Evolutionary conservation across 176 grass and related monocot species (phyloP).

Genomic region (Oryza rufipogon): DNA sequence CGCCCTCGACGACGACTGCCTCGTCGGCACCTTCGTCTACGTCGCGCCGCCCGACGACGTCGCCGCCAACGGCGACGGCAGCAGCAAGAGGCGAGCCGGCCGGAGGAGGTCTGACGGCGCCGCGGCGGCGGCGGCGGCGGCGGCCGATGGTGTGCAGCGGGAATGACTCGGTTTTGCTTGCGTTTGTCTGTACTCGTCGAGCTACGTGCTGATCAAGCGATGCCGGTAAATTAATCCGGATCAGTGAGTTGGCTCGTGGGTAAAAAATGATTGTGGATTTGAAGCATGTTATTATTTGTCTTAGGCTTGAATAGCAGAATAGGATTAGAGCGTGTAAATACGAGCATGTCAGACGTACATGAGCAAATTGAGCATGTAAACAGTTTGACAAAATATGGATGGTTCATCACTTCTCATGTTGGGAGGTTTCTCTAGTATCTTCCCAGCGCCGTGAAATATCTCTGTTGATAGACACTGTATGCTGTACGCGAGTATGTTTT

Average conservation of each 20-base stretch:
- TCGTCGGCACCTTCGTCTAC: constrained; percentile 64
- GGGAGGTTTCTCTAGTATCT: no score
- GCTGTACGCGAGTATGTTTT: background rate
- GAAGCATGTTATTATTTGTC: background rate
- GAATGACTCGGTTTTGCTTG: background rate
- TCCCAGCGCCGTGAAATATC: no score
- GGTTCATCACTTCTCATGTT: background rate
- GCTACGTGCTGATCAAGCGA: background rate
- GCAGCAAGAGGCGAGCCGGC: background rate
- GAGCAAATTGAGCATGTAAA: background rate
- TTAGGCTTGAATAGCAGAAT: constrained; percentile 5
- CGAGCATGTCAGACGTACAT: constrained; percentile 15
- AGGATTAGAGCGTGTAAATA: constrained; percentile 25
- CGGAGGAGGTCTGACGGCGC: background rate
- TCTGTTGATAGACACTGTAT: no score
- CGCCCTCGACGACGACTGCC: constrained; percentile 61
- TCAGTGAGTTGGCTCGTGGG: background rate
- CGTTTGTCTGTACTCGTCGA: no score
- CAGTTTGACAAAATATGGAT: background rate
- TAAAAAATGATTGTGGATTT: constrained; percentile 13
- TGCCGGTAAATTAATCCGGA: background rate
- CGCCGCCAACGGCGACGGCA: background rate
- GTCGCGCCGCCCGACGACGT: constrained; percentile 29
- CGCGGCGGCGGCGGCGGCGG: background rate
- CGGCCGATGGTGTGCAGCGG: background rate